Evolutionary conservation across 768 basidiomycete species (phyloP).

Genomic region (Pulveroboletus ravenelii): DNA sequence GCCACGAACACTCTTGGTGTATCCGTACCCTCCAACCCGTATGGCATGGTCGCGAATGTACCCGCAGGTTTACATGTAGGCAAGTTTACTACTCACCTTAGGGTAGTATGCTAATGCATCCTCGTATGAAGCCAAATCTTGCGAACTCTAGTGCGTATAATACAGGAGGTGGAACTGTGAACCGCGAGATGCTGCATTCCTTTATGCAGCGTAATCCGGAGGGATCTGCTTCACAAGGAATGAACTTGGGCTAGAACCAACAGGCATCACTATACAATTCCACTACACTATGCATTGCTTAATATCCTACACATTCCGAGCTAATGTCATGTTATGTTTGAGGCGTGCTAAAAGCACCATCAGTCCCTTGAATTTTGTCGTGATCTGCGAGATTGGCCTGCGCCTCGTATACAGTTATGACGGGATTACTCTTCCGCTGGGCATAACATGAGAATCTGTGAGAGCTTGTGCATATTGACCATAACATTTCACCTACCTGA

Average conservation of each 20-base stretch:
- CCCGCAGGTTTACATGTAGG: slow-evolving; percentile 20
- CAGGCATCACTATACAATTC: background rate
- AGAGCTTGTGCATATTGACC: background rate
- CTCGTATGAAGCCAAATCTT: slow-evolving; percentile 10
- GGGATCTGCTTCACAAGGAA: slow-evolving; percentile 23
- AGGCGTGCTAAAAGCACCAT: slow-evolving; percentile 50
- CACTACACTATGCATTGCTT: slow-evolving; percentile 14
- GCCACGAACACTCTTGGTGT: slow-evolving; percentile 14
- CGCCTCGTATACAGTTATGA: slow-evolving; percentile 83
- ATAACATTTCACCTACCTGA: slow-evolving; percentile 44
- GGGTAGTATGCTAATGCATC: background rate
- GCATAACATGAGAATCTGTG: slow-evolving; percentile 1
- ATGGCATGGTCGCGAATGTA: slow-evolving; percentile 7
- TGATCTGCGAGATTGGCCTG: slow-evolving; percentile 88
- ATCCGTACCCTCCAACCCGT: slow-evolving; percentile 4
- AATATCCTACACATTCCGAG: background rate
- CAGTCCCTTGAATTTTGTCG: slow-evolving; percentile 77
- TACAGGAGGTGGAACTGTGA: slow-evolving; percentile 25
- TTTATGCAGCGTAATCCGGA: slow-evolving; percentile 41
- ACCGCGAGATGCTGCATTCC: slow-evolving; percentile 42
- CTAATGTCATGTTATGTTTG: slow-evolving; percentile 25
- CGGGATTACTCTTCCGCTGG: slow-evolving; percentile 72
- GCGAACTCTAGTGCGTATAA: slow-evolving; percentile 22
- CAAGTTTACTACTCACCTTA: background rate
- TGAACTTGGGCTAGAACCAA: slow-evolving; percentile 13